Percentiles rank a stretch among this genome's conserved stretches.
phyloP scores from a whole-genome alignment of 2,329 filamentous ascomycete species.

The Eutypella sp. region DNA sequence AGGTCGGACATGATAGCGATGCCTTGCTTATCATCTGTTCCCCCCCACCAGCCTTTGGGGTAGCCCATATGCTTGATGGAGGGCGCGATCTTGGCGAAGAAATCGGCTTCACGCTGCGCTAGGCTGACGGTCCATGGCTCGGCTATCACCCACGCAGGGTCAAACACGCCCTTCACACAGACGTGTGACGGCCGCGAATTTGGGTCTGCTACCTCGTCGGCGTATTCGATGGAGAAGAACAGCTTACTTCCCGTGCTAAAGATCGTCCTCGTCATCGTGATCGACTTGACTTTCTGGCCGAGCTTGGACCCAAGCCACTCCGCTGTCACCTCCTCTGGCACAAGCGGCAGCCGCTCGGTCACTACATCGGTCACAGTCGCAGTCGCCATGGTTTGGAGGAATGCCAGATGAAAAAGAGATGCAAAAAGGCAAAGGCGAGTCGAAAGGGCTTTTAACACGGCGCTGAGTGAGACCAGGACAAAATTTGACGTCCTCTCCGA shows the following conservation, averaged over 20 bases:
- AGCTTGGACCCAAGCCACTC: constrained; percentile 23
- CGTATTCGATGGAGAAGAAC: constrained; percentile 21
- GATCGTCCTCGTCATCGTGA: constrained; percentile 15
- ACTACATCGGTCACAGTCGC: background rate
- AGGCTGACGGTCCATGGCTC: constrained; percentile 27
- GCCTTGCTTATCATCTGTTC: constrained; percentile 29
- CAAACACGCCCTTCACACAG: constrained; percentile 36
- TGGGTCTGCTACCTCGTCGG: constrained; percentile 8
- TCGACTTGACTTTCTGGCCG: constrained; percentile 20
- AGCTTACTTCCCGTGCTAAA: constrained; percentile 25
- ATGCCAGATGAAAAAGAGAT: no score
- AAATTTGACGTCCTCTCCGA: no score
- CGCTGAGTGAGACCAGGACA: no score
- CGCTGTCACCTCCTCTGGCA: constrained; percentile 20
- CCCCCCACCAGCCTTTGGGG: constrained; percentile 33
- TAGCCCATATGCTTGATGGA: constrained; percentile 25
- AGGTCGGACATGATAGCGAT: constrained; percentile 35
- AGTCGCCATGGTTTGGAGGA: no score
- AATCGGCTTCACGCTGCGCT: constrained; percentile 31
- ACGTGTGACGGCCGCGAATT: constrained; percentile 18
- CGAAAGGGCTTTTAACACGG: no score
- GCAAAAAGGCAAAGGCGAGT: no score
- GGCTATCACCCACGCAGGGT: constrained; percentile 27
- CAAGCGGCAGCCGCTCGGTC: constrained; percentile 15
- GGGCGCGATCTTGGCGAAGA: constrained; percentile 32